Evolutionary conservation across 2,329 filamentous ascomycete genomes (phyloP).

Genomic region (Ascochyta koolunga): DNA sequence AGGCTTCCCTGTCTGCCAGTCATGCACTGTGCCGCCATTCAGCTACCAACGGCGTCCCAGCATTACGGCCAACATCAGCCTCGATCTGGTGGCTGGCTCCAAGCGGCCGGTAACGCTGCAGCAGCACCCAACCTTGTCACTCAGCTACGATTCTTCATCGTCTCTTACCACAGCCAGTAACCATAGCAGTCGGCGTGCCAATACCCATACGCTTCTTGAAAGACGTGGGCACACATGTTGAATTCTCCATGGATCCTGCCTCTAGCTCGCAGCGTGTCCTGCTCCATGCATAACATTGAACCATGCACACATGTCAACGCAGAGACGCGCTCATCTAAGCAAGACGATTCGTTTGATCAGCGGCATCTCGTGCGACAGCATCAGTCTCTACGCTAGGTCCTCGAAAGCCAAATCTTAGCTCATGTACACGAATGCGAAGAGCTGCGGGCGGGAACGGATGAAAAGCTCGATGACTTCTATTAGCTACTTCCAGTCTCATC

Average conservation of each 20-base stretch:
- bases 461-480: not conserved
- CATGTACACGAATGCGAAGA: not conserved
- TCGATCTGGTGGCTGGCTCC: slow-evolving; percentile 17
- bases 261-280: not conserved
- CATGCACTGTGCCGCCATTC: slow-evolving; percentile 1
- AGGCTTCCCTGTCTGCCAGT: slow-evolving; percentile 7
- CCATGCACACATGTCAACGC: not conserved
- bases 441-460: not conserved
- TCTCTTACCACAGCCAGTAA: not conserved
- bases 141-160: too few relatives aligned
- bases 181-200: not conserved
- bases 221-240: not conserved
- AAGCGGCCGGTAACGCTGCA: not conserved
- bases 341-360: not conserved
- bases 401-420: not conserved
- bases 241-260: not conserved
- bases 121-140: not conserved
- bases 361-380: not conserved
- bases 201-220: not conserved
- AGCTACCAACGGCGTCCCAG: slow-evolving; percentile 28
- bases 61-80: slow-evolving; percentile 21
- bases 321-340: not conserved
- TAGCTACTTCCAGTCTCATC: not conserved
- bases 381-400: not conserved
- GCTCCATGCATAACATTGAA: not conserved